Evolutionary conservation across 257 asterid species (phyloP), one percentile per base, ranked within the genome.

Genomic region (Solanum rostratum): DNA sequence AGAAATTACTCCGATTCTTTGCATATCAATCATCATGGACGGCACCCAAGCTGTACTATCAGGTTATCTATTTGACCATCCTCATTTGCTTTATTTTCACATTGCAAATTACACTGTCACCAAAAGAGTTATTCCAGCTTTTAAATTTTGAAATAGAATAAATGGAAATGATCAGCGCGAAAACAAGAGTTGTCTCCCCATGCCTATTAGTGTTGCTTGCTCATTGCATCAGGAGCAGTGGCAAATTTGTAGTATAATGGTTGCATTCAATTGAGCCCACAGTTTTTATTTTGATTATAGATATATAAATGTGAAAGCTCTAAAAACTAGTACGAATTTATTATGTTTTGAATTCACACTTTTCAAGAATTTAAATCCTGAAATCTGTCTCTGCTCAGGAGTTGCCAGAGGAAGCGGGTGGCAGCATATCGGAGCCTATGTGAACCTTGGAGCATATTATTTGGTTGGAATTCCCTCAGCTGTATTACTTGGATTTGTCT

Each of bases 371-470:
- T 68, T 66, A 66, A 68, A 68, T 68, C 15, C 0, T 68, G 24
- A 8, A 68, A n/a, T 68, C 24, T 68, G 24, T 7, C 49, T 68
- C 24, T 68, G 10, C 18, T 3, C 15, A 68, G 97, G 98, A 13
- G 93, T 93, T 19, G 98, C 97, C 10, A 91, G 97, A 90, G 98
- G 97, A 24, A 87, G 94, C 10, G 99, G 99, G 63, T 96, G 97
- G 97, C 97, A 96, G 87, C 96, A 92, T 22, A 63, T 96, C 10
- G 99, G 98, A 24, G 98, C 99, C 3, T 94, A 92, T 73, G 92
- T 96, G 5, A 96, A 96, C 84, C 81, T 74, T 46, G 81, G 81
- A 74, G 59, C 81, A 46, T 94, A 91, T 55, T 96, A 96, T 85
- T 73, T 96, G 54, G 94, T 96, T 3, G 97, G 97, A 41, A 87